Evolutionary conservation across 345 rosid genomes (phyloP), one percentile per base, ranked within the genome.

Genomic region (Brassica cretica): DNA sequence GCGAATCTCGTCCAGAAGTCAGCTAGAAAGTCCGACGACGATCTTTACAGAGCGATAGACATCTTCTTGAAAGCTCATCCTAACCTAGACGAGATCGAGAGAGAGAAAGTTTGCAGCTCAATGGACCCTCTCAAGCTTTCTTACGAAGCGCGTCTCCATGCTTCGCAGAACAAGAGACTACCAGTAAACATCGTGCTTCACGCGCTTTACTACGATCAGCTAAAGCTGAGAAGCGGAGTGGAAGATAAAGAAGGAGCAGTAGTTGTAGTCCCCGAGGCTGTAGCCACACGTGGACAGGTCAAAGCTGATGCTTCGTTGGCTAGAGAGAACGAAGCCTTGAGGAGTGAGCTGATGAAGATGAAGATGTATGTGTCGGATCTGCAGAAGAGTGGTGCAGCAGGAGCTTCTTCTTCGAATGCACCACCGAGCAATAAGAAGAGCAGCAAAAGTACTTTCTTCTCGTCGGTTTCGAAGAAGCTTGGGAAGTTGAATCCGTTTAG

Each of bases 141-240:
- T 3, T 83, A 89, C 76, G 96, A 92, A 71, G 99, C 99, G 11
- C 86, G 99, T 75, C 84, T 93, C n/a, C 99, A 95, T 66, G 99
- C 99, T 21, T 91, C 99, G 9, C 91, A 93, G 76, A 95, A 95
- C 93, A 95, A 95, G 80, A 83, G 99, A 19, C 71, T 95, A 35
- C 99, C 99, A 0, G 96, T 95, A 5, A 93, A 91, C 76, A 87
- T 93, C 3, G 98, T 95, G 24, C 80, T 95, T 6, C 96, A 95
- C 62, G 91, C 97, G 0, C 85, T 95, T 68, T 95, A 93, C 85
- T 95, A 88, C 35, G 99, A 95, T 61, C 91, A 93, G 80, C 88
- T 95, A 64, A 91, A 90, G 89, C 80, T 95, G 5, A 84, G 98
- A 84, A 91, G 99, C 11, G 94, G 96, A 0, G 66, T 25, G 0